Evolutionary conservation across 164 flowering plant species (phyloP), one percentile per base, ranked within the genome.

Genomic region (Kalanchoe fedtschenkoi): DNA sequence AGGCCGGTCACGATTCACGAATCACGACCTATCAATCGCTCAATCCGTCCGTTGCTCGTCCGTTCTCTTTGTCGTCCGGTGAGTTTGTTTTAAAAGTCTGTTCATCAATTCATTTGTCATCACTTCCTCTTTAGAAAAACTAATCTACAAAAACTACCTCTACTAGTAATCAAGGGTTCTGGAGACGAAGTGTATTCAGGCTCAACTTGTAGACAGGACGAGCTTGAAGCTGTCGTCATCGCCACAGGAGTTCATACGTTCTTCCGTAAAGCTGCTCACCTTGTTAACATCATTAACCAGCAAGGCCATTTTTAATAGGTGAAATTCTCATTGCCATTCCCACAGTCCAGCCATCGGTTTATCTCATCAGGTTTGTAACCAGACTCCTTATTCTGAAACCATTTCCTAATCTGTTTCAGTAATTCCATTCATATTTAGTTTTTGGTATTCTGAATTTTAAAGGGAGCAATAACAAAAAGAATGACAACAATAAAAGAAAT

Each of bases 401-500:
- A 51, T 17, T 26, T 22, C 15, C 55, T 26, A 51, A 11, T 51
- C 28, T 51, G 32, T 10, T 29, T 26, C 56, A 51, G 32, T 32
- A 11, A 51, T 32, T 51, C 32, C 4, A 17, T 4, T 26, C 28
- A 51, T 51, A 11, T 51, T 6, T 7, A 3, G 10, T 22, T 47
- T n/a, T 47, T 47, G 15, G 30, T 47, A 22, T 10, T 51, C 8
- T 51, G 56, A 51, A 51, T 63, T 19, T 53, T 63, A 30, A 71
- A 91, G 98, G 98, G 98, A 55, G 96, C 98, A 34, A 91, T 91
- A 59, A 86, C 95, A 5, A 89, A 91, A 70, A 84, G 98, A 76
- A 89, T 91, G 98, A 91, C 96, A 41, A 95, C 98, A 16, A 89
- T 91, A 39, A 95, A 91, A 69, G 97, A 89, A 77, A 88, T 91